Evolutionary conservation across 2,329 filamentous ascomycete species (phyloP).

Genomic region (Pseudocercospora fijiensis): DNA sequence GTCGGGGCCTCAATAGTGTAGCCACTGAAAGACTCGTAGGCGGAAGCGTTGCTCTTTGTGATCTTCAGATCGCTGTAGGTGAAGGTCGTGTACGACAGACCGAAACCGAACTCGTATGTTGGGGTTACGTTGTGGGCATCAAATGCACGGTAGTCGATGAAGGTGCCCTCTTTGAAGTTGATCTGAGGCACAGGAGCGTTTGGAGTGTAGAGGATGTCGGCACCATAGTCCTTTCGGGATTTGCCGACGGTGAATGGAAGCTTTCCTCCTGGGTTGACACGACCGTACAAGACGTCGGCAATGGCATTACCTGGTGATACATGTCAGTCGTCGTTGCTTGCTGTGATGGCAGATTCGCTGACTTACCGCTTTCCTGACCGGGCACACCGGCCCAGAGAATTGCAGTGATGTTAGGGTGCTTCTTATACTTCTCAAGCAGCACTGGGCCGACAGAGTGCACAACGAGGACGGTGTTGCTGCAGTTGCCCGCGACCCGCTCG

Average conservation of each 20-base stretch:
- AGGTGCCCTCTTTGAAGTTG: constrained; percentile 57
- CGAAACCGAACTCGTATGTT: constrained; percentile 50
- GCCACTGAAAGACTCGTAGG: constrained; percentile 61
- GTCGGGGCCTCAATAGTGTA: constrained; percentile 61
- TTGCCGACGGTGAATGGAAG: constrained; percentile 37
- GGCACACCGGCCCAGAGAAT: constrained; percentile 36
- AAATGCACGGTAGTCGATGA: constrained; percentile 71
- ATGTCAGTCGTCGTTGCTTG: background rate
- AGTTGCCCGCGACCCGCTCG: constrained; percentile 52
- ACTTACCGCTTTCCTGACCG: constrained; percentile 34
- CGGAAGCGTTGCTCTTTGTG: constrained; percentile 40
- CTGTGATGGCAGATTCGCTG: background rate
- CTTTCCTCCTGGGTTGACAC: constrained; percentile 33
- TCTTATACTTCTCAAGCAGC: constrained; percentile 34
- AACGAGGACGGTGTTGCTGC: constrained; percentile 36
- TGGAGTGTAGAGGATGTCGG: constrained; percentile 42
- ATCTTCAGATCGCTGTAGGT: constrained; percentile 62
- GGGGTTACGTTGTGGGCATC: constrained; percentile 43
- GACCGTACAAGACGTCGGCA: constrained; percentile 35
- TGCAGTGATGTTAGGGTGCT: constrained; percentile 37
- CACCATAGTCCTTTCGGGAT: constrained; percentile 34
- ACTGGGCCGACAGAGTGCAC: constrained; percentile 34
- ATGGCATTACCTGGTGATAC: constrained; percentile 18
- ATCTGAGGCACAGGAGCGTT: constrained; percentile 40
- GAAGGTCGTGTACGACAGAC: constrained; percentile 75